These are phyloP conservation scores for Striga hermonthica DNA, from an alignment of 305 asterid genomes.

Conservation along the genomic window DNA sequence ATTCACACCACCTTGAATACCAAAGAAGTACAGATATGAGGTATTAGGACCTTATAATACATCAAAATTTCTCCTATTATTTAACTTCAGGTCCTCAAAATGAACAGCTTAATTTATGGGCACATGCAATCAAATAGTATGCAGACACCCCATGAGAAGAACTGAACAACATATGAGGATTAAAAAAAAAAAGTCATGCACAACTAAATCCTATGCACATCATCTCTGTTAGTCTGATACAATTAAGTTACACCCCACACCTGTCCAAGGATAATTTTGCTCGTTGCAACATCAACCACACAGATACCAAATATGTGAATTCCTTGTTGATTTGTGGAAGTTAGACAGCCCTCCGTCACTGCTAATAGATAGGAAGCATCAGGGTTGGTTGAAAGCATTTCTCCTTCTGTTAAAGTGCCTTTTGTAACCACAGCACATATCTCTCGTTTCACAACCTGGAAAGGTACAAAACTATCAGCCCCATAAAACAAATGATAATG, in stretches of 20 bases:
- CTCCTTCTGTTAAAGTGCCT: constrained; percentile 98
- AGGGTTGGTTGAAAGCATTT: constrained; percentile 71
- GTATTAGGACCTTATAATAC: constrained; percentile 7
- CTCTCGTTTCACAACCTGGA: constrained; percentile 96
- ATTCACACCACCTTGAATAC: constrained; percentile 6
- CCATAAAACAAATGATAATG: constrained; percentile 23
- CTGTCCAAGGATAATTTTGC: constrained; percentile 91
- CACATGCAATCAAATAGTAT: constrained; percentile 18
- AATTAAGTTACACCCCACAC: constrained; percentile 38
- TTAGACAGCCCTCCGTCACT: constrained; percentile 69
- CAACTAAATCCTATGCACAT: constrained; percentile 18
- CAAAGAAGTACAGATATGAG: constrained; percentile 18
- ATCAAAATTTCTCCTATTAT: constrained; percentile 6
- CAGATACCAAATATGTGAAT: constrained; percentile 70
- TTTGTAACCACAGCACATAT: constrained; percentile 87
- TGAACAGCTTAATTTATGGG: constrained; percentile 1
- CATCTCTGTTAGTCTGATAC: not conserved
- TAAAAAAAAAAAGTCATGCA: not conserved
- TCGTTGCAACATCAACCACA: constrained; percentile 75
- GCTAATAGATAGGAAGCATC: constrained; percentile 86
- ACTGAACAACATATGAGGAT: not conserved
- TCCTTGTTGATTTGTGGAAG: constrained; percentile 45
- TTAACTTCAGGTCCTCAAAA: constrained; percentile 5
- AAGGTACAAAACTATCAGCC: constrained; percentile 31
- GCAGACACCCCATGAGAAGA: constrained; percentile 4